phyloP scores from a whole-genome alignment of 2,329 filamentous ascomycete species.

The Neofusicoccum kwambonambiense region DNA sequence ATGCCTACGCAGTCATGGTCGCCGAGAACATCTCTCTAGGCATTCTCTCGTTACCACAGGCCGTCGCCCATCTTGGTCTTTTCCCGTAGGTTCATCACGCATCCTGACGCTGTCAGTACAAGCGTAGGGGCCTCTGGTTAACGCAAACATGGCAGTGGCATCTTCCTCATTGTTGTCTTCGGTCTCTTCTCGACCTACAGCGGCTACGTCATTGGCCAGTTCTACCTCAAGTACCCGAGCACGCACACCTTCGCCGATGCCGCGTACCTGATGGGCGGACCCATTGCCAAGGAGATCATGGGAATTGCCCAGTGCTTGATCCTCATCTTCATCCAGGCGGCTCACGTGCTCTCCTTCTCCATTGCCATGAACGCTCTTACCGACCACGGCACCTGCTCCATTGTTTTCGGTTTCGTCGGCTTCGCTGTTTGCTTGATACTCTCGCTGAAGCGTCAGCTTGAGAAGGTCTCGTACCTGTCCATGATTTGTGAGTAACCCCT shows the following conservation, averaged over 20 bases:
- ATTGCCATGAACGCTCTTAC: slow-evolving; percentile 68
- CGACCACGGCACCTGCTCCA: slow-evolving; percentile 60
- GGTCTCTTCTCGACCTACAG: slow-evolving; percentile 60
- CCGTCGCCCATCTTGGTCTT: slow-evolving; percentile 53
- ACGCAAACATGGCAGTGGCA: slow-evolving; percentile 35
- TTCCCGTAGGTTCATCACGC: slow-evolving; percentile 41
- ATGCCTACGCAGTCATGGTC: slow-evolving; percentile 47
- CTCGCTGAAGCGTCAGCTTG: slow-evolving; percentile 62
- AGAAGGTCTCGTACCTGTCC: slow-evolving; percentile 62
- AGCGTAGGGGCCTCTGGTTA: not conserved
- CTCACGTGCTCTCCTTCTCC: slow-evolving; percentile 67
- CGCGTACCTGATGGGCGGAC: slow-evolving; percentile 61
- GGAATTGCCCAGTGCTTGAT: slow-evolving; percentile 62
- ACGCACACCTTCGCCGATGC: slow-evolving; percentile 68
- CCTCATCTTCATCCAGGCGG: slow-evolving; percentile 67
- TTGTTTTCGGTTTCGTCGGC: slow-evolving; percentile 61
- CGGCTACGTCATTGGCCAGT: slow-evolving; percentile 60
- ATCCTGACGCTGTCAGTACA: too few relatives aligned
- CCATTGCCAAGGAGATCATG: slow-evolving; percentile 61
- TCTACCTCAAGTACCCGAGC: slow-evolving; percentile 57
- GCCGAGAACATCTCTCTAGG: slow-evolving; percentile 60
- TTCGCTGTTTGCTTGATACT: slow-evolving; percentile 58
- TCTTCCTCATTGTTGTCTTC: slow-evolving; percentile 54
- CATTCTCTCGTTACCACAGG: slow-evolving; percentile 55
- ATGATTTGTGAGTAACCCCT: slow-evolving; percentile 30